These are phyloP conservation scores for Entelexis sorbosivorans DNA, from an alignment of 1,139 yeast species.

Conservation along the genomic window DNA sequence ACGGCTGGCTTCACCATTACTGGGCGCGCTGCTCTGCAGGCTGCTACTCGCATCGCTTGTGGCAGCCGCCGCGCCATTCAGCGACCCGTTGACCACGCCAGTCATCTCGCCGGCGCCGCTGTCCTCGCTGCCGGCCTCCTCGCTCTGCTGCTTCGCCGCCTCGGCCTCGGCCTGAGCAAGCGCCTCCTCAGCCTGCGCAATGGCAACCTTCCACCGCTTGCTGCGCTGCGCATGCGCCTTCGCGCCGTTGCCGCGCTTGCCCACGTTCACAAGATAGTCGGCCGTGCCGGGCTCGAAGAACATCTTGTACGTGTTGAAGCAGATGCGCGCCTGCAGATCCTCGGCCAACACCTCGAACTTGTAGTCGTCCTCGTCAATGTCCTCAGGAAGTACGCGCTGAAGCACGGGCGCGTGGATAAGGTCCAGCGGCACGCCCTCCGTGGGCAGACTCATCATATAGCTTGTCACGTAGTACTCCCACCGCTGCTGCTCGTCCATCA, in stretches of 20 bases:
- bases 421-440: constrained; percentile 90
- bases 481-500: constrained; percentile 60
- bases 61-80: constrained; percentile 11
- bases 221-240: constrained; percentile 20
- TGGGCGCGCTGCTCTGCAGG: background rate
- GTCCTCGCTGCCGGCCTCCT: background rate
- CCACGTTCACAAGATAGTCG: constrained; percentile 46
- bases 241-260: constrained; percentile 5
- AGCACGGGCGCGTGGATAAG: constrained; percentile 29
- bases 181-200: constrained; percentile 19
- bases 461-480: constrained; percentile 93
- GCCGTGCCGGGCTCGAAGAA: constrained; percentile 73
- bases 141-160: constrained; percentile 1
- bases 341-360: constrained; percentile 41
- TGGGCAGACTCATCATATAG: constrained; percentile 88
- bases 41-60: no score
- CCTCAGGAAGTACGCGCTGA: constrained; percentile 34
- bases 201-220: constrained; percentile 23
- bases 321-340: constrained; percentile 68
- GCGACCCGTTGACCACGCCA: constrained; percentile 26
- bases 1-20: background rate
- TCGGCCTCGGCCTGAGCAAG: constrained; percentile 29
- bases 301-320: constrained; percentile 67
- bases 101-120: constrained; percentile 25
- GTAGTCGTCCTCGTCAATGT: constrained; percentile 35